Conservation (phyloP, 371 early-diverging fungal genomes). For the Mycotypha africana region DNA sequence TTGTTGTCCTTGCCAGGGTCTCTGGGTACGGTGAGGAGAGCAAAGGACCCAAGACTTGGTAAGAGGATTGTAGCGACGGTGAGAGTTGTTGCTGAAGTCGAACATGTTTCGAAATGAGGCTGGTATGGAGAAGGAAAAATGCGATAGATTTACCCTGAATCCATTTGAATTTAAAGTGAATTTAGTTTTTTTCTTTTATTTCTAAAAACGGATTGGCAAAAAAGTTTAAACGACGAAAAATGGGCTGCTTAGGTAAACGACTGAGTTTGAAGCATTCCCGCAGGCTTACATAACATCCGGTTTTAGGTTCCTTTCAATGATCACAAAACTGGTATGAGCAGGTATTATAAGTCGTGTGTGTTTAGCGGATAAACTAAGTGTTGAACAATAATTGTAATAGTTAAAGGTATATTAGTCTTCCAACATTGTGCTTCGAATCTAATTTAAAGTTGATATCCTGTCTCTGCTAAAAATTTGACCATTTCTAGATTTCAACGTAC, state of each 20-base stretch:
- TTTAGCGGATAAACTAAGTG: too few species aligned
- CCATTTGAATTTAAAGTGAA: not conserved
- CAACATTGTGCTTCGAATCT: too few species aligned
- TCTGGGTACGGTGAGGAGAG: slow-evolving; percentile 90
- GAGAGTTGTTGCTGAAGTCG: slow-evolving; percentile 59
- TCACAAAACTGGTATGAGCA: too few species aligned
- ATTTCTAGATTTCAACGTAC: slow-evolving; percentile 12
- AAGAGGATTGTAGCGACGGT: slow-evolving; percentile 87
- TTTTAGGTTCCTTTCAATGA: too few species aligned
- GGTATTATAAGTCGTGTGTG: too few species aligned
- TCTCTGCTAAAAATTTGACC: slow-evolving; percentile 16
- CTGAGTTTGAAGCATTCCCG: too few species aligned
- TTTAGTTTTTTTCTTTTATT: not conserved
- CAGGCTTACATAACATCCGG: too few species aligned
- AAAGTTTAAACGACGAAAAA: too few species aligned
- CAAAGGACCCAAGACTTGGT: slow-evolving; percentile 87
- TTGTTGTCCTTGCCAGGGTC: slow-evolving; percentile 90
- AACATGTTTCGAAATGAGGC: slow-evolving; percentile 12
- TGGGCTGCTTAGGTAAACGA: too few species aligned
- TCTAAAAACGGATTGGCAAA: not conserved
- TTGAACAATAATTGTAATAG: too few species aligned
- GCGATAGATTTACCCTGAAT: not conserved
- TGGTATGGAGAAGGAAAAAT: not conserved
- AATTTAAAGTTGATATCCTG: slow-evolving; percentile 9
- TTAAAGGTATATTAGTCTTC: too few species aligned